Percentiles rank a stretch among this genome's conserved stretches.
phyloP scores from a whole-genome alignment of 108 stramenopile species.

The Skeletonema menzelii region DNA sequence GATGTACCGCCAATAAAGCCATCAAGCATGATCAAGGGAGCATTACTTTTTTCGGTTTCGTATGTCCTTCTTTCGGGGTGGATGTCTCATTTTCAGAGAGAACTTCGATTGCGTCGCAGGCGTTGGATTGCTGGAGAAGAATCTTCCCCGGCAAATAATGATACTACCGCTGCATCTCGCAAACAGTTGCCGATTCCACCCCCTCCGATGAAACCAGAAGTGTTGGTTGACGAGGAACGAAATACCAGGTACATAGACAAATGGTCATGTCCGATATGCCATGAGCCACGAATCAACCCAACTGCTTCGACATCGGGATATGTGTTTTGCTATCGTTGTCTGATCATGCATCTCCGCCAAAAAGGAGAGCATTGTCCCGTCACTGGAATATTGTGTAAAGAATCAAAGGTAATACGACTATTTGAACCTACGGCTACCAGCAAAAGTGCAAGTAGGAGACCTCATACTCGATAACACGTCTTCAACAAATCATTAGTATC shows the following conservation, averaged over 20 bases:
- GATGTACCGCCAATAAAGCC: slow-evolving; percentile 6
- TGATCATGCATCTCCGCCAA: slow-evolving; percentile 51
- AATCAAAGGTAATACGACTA: slow-evolving; percentile 59
- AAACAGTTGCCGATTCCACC: slow-evolving; percentile 49
- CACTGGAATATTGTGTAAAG: slow-evolving; percentile 61
- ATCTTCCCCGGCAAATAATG: background rate
- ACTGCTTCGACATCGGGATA: slow-evolving; percentile 76
- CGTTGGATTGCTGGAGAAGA: slow-evolving; percentile 49
- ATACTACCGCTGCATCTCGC: slow-evolving; percentile 2
- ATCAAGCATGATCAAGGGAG: slow-evolving; percentile 24
- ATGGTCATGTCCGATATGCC: slow-evolving; percentile 72
- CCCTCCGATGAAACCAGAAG: slow-evolving; percentile 43
- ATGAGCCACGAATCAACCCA: slow-evolving; percentile 64
- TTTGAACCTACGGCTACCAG: slow-evolving; percentile 57
- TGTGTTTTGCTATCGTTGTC: slow-evolving; percentile 76
- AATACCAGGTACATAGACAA: slow-evolving; percentile 11
- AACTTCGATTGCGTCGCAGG: slow-evolving; percentile 40
- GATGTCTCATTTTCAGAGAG: slow-evolving; percentile 31
- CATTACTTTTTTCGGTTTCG: slow-evolving; percentile 32
- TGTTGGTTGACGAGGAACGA: slow-evolving; percentile 2
- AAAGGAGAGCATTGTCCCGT: slow-evolving; percentile 61
- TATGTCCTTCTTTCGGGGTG: slow-evolving; percentile 43
- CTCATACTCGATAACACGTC: background rate
- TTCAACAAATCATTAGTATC: background rate
- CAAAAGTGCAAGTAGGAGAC: background rate